Conservation (phyloP, 805 yeast genomes). For the Ogataea kodamae region DNA sequence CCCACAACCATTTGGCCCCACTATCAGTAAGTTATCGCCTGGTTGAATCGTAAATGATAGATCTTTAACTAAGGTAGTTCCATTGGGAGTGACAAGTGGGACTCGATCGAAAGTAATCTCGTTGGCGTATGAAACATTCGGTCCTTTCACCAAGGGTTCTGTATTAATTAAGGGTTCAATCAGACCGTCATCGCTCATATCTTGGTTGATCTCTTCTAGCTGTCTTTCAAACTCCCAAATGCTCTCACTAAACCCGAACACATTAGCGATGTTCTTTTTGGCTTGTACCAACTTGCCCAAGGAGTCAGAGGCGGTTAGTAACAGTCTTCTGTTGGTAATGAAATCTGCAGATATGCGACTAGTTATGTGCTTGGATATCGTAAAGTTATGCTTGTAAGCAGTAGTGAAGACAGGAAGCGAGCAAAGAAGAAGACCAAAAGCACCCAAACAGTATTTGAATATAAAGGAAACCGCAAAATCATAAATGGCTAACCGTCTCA, state of each 20-base stretch:
- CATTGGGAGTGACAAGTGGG: conserved; percentile 82
- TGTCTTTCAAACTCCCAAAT: conserved; percentile 66
- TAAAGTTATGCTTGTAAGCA: conserved; percentile 35
- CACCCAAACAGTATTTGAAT: conserved; percentile 94
- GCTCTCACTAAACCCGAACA: conserved; percentile 77
- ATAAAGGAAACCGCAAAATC: conserved; percentile 84
- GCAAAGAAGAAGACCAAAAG: conserved; percentile 84
- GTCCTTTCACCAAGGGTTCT: conserved; percentile 31
- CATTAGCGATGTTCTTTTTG: conserved; percentile 77
- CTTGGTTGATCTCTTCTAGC: conserved; percentile 46
- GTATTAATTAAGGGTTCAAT: conserved; percentile 16
- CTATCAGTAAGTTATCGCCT: conserved; percentile 83
- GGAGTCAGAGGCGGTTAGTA: conserved; percentile 82
- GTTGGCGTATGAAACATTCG: conserved; percentile 44
- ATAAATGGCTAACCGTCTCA: conserved; percentile 69
- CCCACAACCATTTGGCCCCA: conserved; percentile 97
- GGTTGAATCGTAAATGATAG: conserved; percentile 69
- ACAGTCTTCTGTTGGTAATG: conserved; percentile 80
- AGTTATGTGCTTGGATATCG: conserved; percentile 38
- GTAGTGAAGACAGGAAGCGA: conserved; percentile 75
- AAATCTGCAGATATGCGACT: conserved; percentile 67
- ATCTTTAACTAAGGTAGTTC: conserved; percentile 63
- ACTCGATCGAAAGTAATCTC: conserved; percentile 70
- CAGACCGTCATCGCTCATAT: conserved; percentile 23
- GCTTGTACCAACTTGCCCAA: conserved; percentile 83